Conservation (phyloP, 192 early-diverging fungal genomes). For the Coemansia sp. region DNA sequence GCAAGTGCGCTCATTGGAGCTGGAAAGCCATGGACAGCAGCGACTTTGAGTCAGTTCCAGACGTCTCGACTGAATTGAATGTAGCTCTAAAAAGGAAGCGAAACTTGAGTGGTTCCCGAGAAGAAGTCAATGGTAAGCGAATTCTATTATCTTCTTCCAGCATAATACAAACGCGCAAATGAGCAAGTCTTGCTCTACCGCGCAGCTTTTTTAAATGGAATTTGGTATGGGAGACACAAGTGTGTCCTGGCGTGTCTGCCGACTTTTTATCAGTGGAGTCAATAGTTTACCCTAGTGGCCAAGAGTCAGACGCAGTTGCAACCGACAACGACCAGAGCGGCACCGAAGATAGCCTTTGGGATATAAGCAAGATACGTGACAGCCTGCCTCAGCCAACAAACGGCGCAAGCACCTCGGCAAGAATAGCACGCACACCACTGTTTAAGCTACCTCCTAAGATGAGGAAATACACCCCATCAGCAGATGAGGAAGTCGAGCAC, state of each 20-base stretch:
- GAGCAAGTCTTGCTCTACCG: background rate
- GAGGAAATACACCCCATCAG: slow-evolving; percentile 17
- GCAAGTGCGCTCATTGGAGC: background rate
- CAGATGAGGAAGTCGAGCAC: slow-evolving; percentile 38
- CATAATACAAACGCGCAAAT: background rate
- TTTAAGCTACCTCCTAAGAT: slow-evolving; percentile 5
- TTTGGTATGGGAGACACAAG: background rate
- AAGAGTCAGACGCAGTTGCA: background rate
- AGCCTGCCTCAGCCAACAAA: background rate
- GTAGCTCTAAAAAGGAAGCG: slow-evolving; percentile 13
- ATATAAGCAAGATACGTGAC: slow-evolving; percentile 7
- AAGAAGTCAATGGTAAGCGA: slow-evolving; percentile 24
- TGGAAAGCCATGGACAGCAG: slow-evolving; percentile 5
- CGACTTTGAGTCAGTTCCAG: slow-evolving; percentile 18
- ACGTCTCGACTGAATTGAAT: background rate
- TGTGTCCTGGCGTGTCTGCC: background rate
- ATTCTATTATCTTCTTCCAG: background rate
- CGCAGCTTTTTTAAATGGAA: background rate
- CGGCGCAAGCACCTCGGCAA: background rate
- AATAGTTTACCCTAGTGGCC: background rate
- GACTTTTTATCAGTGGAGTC: background rate
- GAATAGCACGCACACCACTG: background rate
- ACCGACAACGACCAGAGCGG: slow-evolving; percentile 6
- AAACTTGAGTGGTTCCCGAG: slow-evolving; percentile 4
- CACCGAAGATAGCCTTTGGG: slow-evolving; percentile 10